These are phyloP conservation scores for Apophysomyces elegans DNA, from an alignment of 371 early-diverging fungal genomes.

Conservation along the genomic window DNA sequence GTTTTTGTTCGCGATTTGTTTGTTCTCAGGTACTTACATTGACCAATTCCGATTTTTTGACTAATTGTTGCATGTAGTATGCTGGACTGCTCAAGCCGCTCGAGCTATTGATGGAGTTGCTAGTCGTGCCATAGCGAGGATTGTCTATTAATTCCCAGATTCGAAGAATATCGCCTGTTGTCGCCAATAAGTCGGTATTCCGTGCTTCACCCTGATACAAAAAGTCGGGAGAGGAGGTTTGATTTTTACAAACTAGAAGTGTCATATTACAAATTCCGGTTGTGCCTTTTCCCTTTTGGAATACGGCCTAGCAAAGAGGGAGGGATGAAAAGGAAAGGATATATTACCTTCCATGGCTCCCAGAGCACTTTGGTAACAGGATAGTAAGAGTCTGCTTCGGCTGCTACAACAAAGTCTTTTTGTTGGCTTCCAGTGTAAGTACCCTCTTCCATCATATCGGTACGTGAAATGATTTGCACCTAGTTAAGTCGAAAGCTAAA, in stretches of 20 bases:
- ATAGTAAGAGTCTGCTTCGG: constrained; percentile 74
- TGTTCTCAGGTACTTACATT: constrained; percentile 42
- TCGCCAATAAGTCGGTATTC: constrained; percentile 75
- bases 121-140: constrained; percentile 28
- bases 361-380: constrained; percentile 87
- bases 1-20: not conserved
- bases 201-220: constrained; percentile 21
- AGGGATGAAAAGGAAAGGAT: constrained; percentile 3
- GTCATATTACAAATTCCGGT: constrained; percentile 15
- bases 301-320: not conserved
- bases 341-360: constrained; percentile 71
- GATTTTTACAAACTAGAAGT: constrained; percentile 17
- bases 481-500: constrained; percentile 18
- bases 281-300: not conserved
- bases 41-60: constrained; percentile 46
- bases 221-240: constrained; percentile 11
- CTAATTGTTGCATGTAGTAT: constrained; percentile 42
- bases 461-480: constrained; percentile 45
- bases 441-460: constrained; percentile 37
- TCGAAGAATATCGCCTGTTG: constrained; percentile 82
- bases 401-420: constrained; percentile 68
- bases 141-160: constrained; percentile 79
- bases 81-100: constrained; percentile 25
- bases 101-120: constrained; percentile 52
- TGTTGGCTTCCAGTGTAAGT: constrained; percentile 29